Conservation (phyloP, 129 eudicot species). For the Flaveria sonorensis region DNA sequence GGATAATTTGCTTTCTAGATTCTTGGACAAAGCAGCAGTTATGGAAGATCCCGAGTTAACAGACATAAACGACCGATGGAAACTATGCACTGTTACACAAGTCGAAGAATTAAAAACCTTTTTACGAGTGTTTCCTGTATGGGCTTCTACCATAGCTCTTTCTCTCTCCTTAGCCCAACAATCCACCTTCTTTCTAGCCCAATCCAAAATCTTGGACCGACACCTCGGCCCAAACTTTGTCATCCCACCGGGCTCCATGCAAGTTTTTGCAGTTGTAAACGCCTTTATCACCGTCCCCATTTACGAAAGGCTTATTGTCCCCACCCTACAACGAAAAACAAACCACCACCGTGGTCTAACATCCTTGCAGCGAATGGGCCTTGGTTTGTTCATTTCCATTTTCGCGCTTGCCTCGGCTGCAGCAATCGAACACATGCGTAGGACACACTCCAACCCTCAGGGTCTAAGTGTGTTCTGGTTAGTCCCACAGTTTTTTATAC, state of each 20-base stretch:
- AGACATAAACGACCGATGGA: conserved; percentile 55
- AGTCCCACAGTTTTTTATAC: conserved; percentile 70
- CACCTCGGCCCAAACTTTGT: conserved; percentile 49
- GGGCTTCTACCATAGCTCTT: conserved; percentile 96
- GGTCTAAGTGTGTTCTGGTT: conserved; percentile 63
- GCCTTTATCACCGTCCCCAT: conserved; percentile 75
- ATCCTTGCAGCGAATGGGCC: conserved; percentile 76
- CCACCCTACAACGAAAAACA: conserved; percentile 51
- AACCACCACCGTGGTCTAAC: conserved; percentile 78
- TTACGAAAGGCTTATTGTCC: conserved; percentile 61
- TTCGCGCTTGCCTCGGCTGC: conserved; percentile 62
- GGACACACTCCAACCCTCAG: conserved; percentile 30
- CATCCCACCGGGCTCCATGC: conserved; percentile 76
- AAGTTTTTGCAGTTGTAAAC: conserved; percentile 64
- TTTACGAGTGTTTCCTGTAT: conserved; percentile 65
- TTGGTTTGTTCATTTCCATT: conserved; percentile 75
- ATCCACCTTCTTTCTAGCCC: conserved; percentile 78
- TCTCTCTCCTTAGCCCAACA: conserved; percentile 77
- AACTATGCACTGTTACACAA: conserved; percentile 76
- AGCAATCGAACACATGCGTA: conserved; percentile 49
- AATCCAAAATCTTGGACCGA: conserved; percentile 62
- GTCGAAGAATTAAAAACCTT: conserved; percentile 84
- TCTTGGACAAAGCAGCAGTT: conserved; percentile 80
- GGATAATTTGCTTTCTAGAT: conserved; percentile 13
- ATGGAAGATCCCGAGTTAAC: conserved; percentile 49